phyloP scores from a whole-genome alignment of 2,329 filamentous ascomycete species.

The Colletotrichum noveboracense region DNA sequence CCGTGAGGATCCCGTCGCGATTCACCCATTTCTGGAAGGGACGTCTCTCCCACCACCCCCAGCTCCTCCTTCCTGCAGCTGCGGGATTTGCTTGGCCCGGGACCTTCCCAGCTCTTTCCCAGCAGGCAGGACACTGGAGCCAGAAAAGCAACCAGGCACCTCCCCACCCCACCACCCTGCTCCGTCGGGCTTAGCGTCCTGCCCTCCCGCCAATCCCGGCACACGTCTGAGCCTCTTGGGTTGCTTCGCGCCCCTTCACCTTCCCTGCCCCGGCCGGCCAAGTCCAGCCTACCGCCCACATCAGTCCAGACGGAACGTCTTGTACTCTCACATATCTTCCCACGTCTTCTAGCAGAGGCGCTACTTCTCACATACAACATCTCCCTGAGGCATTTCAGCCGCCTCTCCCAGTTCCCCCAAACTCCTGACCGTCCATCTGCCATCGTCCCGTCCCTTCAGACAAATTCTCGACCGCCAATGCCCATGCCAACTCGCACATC shows the following conservation, averaged over 20 bases:
- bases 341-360: neutral
- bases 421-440: neutral
- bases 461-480: neutral
- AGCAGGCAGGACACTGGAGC: neutral
- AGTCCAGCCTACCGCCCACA: neutral
- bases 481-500: neutral
- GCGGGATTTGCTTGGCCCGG: neutral
- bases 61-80: neutral
- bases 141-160: neutral
- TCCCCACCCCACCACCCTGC: neutral
- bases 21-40: neutral
- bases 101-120: conserved; percentile 5
- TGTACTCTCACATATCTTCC: neutral
- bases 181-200: neutral
- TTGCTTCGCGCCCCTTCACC: conserved; percentile 7
- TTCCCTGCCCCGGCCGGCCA: conserved; percentile 6
- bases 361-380: neutral
- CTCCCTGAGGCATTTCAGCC: conserved; percentile 14
- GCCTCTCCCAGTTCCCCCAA: neutral
- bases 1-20: conserved; percentile 3
- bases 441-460: neutral
- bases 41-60: neutral
- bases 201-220: conserved; percentile 19
- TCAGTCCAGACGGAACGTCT: neutral
- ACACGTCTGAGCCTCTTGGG: conserved; percentile 21